Evolutionary conservation across 2,329 filamentous ascomycete genomes (phyloP), one percentile per base, ranked within the genome.

Genomic region (Claviceps citrina): DNA sequence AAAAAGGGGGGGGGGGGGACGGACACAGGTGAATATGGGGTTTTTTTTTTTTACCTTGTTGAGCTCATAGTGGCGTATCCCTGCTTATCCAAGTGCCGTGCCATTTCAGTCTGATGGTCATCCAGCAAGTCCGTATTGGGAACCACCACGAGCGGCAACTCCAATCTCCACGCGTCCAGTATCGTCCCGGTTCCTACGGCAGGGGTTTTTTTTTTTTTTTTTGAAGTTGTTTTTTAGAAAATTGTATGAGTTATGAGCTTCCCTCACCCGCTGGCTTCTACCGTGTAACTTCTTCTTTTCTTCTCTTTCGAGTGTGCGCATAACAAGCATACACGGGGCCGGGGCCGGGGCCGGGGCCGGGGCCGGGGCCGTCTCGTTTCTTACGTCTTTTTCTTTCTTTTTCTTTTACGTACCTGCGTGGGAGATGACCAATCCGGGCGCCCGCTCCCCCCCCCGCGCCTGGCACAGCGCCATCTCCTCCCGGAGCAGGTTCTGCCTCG

Each of bases 51-150:
- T 36, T 68, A 85, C 80, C 71, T 67, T 31, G 84, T 62, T 39
- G 68, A 64, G 9, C 81, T 82, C 50, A 78, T 70, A n/a, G 87
- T 68, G 3, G 84, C 76, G 60, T 93, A 93, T 19, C 81, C 79
- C 48, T 84, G 74, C 19, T 67, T 63, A 25, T 81, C 73, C 42
- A 96, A 70, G 48, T 84, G 78, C 37, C 77, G 67, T 1, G 89
- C 89, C 40, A 98, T 71, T 57, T 96, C 85, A 16, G 76, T 71
- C 60, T 98, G 91, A 55, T 98, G 91, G 52, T 98, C 89, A 53
- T 93, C 78, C 50, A 94, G 71, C 0, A 98, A 71, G 6, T 68
- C 66, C 2, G 76, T 70, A 57, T 98, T 98, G 2, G 89, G 83
- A 2, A 98, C 86, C 1, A 94, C 84, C 37, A 98, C 71, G n/a